Evolutionary conservation across 257 asterid species (phyloP).

Genomic region (Primulina eburnea): DNA sequence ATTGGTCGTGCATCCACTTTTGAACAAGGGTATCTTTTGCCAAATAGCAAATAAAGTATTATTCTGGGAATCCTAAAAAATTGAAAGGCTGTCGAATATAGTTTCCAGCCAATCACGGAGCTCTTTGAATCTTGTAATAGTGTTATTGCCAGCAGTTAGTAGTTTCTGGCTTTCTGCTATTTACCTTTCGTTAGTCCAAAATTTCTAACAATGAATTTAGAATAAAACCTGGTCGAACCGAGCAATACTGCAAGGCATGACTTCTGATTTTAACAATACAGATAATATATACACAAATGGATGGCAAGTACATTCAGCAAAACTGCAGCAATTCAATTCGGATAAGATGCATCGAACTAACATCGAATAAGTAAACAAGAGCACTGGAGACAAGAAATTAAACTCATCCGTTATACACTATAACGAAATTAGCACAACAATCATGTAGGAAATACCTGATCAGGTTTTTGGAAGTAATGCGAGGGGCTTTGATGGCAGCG

Average conservation of each 20-base stretch:
- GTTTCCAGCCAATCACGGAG: neutral
- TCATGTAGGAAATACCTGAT: constrained; percentile 48
- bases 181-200: neutral
- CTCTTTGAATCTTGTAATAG: neutral
- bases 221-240: neutral
- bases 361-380: neutral
- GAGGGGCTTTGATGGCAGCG: constrained; percentile 82
- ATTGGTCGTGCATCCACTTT: neutral
- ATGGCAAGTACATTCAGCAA: neutral
- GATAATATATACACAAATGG: neutral
- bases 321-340: neutral
- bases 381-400: neutral
- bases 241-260: neutral
- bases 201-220: neutral
- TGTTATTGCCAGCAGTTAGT: neutral
- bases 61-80: neutral
- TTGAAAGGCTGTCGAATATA: neutral
- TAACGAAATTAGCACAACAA: neutral
- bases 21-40: neutral
- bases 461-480: constrained; percentile 76
- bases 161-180: neutral
- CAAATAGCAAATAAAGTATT: neutral
- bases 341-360: neutral
- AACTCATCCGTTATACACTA: neutral
- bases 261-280: neutral